phyloP scores from a whole-genome alignment of 495 filamentous ascomycete genomes.

The Xylaria nigripes region DNA sequence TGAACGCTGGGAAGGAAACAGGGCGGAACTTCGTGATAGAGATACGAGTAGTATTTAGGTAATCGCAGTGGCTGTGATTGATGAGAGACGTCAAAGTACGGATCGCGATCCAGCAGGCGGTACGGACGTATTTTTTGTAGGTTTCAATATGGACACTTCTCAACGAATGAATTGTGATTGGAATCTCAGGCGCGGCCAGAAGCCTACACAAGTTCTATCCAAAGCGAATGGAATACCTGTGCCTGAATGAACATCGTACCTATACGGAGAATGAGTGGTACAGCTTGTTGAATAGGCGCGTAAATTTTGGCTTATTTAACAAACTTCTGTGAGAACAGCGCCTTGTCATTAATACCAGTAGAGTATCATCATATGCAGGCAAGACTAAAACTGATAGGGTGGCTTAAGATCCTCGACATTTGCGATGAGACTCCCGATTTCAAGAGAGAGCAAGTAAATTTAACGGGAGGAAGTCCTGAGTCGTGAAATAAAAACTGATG shows the following conservation, averaged over 20 bases:
- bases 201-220: background rate
- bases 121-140: no score
- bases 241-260: background rate
- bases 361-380: background rate
- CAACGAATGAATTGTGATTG: slow-evolving; percentile 1
- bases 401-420: no score
- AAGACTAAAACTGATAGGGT: no score
- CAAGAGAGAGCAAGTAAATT: background rate
- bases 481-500: background rate
- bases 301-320: background rate
- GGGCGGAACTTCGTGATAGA: slow-evolving; percentile 10
- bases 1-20: slow-evolving; percentile 1
- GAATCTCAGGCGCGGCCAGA: background rate
- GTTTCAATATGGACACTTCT: background rate
- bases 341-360: no score
- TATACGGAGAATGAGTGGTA: background rate
- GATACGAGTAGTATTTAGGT: background rate
- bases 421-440: background rate
- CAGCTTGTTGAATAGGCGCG: background rate
- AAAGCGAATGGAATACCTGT: background rate
- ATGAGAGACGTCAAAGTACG: background rate
- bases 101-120: background rate
- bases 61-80: background rate
- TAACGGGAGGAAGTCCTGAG: background rate
- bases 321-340: no score